Base-by-base conservation (phyloP, 805 yeast genomes). In the Ogataea nitratoaversa region DNA sequence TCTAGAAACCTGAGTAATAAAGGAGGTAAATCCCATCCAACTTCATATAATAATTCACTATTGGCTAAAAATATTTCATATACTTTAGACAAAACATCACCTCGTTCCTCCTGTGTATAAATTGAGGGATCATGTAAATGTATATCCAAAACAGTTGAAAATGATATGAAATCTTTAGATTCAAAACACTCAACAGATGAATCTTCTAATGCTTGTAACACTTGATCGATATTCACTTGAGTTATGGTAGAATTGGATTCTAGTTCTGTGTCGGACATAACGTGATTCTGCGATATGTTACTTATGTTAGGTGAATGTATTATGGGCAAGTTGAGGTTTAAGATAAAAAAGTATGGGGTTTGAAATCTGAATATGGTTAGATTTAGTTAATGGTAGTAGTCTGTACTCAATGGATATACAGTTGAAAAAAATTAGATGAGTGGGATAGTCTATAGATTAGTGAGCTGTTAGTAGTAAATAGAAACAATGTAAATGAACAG, bases 1-100 rank as follows among this genome's bases (percentile, higher is more conserved):
- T 66, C 66, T n/a, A 82, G 56, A 56, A 72, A 84, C 8, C 69
- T 68, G 33, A 87, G 53, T 6, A 90, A 49, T 37, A 85, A 62
- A 24, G 71, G 72, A 1, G 96, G 96, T n/a, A 90, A 56, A 59
- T 90, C 97, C 97, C 97, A 90, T 2, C 95, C 95, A 44, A 89
- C 78, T 49, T 82, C 84, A 32, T 72, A 68, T 0, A 79, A 67
- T 23, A 87, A 60, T 9, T 70, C 71, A 14, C 70, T 66, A 54
- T 83, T 59, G 0, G 55, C 60, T 9, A 54, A 52, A 24, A 87
- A 59, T 0, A 78, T 63, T 0, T 62, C 65, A 9, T 61, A 49
- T 12, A 89, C 48, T 3, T 66, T 62, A 0, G 56, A 61, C 34
- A 88, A 59, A n/a, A 85, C 56, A 36, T 48, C 40, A 2, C 63